Conservation (phyloP, 352 stramenopile genomes). For the Pythium folliculosum region DNA sequence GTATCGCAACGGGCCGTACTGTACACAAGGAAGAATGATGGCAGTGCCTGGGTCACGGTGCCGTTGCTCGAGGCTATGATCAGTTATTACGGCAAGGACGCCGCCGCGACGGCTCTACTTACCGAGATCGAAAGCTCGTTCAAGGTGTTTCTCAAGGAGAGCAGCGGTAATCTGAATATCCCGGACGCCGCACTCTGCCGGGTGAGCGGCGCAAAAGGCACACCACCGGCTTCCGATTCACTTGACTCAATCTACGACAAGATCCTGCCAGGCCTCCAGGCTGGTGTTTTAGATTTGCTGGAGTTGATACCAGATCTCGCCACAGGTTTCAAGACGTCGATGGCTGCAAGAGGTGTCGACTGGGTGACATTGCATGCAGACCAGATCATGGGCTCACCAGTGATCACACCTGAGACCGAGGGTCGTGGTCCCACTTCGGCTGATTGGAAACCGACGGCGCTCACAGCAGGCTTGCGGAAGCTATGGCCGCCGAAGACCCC, state of each 20-base stretch:
- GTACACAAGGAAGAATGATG: slow-evolving; percentile 44
- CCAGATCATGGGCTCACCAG: slow-evolving; percentile 32
- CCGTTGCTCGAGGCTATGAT: slow-evolving; percentile 40
- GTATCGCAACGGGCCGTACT: slow-evolving; percentile 37
- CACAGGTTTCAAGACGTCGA: slow-evolving; percentile 24
- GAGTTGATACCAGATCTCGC: slow-evolving; percentile 24
- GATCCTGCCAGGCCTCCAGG: slow-evolving; percentile 35
- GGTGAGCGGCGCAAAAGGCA: slow-evolving; percentile 28
- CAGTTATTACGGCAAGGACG: slow-evolving; percentile 24
- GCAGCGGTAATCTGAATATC: slow-evolving; percentile 41
- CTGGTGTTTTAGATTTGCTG: slow-evolving; percentile 31
- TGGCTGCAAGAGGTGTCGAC: slow-evolving; percentile 22
- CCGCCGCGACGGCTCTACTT: slow-evolving; percentile 23
- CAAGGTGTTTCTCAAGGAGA: slow-evolving; percentile 31
- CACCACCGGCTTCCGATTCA: slow-evolving; percentile 19
- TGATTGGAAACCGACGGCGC: slow-evolving; percentile 32
- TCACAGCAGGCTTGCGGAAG: slow-evolving; percentile 39
- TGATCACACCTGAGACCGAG: slow-evolving; percentile 32
- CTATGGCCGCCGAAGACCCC: slow-evolving; percentile 52
- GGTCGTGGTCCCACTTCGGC: slow-evolving; percentile 26
- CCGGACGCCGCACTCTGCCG: slow-evolving; percentile 38
- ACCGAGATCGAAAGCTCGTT: slow-evolving; percentile 40
- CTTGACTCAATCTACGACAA: slow-evolving; percentile 40
- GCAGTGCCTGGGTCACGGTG: slow-evolving; percentile 43
- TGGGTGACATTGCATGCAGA: slow-evolving; percentile 20